Evolutionary conservation across 148 eudicot genomes (phyloP), one percentile per base, ranked within the genome.

Genomic region (Fagopyrum homotropicum): DNA sequence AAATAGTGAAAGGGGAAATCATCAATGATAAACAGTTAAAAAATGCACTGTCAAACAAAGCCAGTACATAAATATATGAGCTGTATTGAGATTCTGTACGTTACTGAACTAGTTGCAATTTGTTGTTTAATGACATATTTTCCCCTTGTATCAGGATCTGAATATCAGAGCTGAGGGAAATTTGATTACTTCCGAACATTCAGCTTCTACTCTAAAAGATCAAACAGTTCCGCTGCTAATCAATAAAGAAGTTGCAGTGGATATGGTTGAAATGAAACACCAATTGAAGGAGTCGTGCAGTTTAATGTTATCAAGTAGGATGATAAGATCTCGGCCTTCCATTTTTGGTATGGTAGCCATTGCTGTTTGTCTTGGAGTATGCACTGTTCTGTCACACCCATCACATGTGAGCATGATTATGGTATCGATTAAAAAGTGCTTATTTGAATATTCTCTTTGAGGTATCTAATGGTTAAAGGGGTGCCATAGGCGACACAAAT

Each of bases 351-450:
- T 89, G 55, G 85, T 88, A 74, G 81, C 85, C 40, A 73, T 82
- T 69, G 83, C 97, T 72, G 84, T 86, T 56, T 93, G 98, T 84
- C 81, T 82, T 64, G 96, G 91, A 48, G 73, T 88, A 35, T 91
- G 98, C 83, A 88, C 83, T 14, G 89, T 85, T 44, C 59, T 84
- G 45, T 72, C 89, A 72, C 97, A 93, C 78, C 97, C 98, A 35
- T 79, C 82, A 68, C 78, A 85, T 77, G 91, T 85, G 57, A 76
- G 79, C 57, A 77, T 66, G 73, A 64, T 93, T 14, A 88, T 86
- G 26, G 86, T 86, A 5, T 86, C 93, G 17, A 87, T 93, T 9
- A 83, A 92, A 76, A 90, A 87, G 81, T 86, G 93, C 72, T 72
- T 93, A 70, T 84, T 91, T 57, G 84, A 85, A 49, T 49, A 49